phyloP scores from a whole-genome alignment of 257 asterid species.

The Solanum stenotomum region DNA sequence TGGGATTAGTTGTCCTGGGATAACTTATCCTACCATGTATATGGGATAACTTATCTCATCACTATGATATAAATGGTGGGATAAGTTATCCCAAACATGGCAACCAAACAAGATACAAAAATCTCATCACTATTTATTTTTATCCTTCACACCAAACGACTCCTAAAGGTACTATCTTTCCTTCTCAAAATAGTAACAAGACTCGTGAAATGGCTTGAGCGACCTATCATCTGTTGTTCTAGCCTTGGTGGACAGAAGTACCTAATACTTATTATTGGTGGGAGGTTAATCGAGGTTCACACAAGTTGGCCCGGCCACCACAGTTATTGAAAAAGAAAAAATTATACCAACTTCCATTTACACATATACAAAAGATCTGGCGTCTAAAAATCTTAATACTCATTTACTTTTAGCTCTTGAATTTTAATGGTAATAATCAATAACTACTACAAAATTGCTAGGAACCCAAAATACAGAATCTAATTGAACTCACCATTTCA shows the following conservation, averaged over 20 bases:
- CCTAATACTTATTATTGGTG: neutral
- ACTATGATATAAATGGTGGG: no score
- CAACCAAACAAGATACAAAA: no score
- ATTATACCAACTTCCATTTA: neutral
- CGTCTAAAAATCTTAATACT: neutral
- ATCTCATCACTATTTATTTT: no score
- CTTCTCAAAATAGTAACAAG: neutral
- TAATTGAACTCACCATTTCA: conserved; percentile 34
- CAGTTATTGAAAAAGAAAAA: neutral
- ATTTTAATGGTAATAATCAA: neutral
- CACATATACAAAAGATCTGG: neutral
- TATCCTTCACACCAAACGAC: no score
- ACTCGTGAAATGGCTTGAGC: neutral
- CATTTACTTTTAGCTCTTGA: neutral
- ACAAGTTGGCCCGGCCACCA: neutral
- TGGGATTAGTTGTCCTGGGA: no score
- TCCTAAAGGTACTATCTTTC: neutral
- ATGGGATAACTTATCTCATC: no score
- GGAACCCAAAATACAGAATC: neutral
- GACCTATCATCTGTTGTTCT: neutral
- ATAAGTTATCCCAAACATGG: no score
- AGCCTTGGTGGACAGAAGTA: neutral
- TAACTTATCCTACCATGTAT: no score
- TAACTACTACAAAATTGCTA: neutral
- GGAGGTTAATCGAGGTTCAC: neutral